Base-by-base conservation (phyloP, 1,139 yeast species). In the Sugiyamaella xylanicola region DNA sequence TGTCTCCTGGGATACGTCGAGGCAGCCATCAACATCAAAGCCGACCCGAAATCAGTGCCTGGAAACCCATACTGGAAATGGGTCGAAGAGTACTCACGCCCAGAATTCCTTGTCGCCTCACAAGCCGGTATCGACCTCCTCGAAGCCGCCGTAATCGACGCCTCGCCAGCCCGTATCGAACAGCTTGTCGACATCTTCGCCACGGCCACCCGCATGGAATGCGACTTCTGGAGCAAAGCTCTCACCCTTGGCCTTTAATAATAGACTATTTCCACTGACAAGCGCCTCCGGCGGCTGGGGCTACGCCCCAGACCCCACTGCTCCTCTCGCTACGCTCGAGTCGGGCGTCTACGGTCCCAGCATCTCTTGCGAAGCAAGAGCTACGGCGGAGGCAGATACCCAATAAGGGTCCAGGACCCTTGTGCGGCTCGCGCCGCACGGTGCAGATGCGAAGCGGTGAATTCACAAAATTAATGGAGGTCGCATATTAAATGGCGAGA, bases 1-100 rank as follows among this genome's bases (percentile, higher is more conserved):
- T 88, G 96, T 69, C 72, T 87, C 44, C 80, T 85, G 67, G 96
- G 96, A 0, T 87, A 86, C 68, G 80, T 80, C 39, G 79, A 81
- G 56, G 85, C 87, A 0, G 82, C 81, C 3, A 52, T 43, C 27
- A 56, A 56, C 46, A 56, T 62, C 19, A 41, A 56, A 36, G 59
- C 56, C 1, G 58, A 61, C 22, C 62, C 65, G 1, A 32, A 55
- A 8, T 52, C 64, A 0, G 61, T 60, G 16, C 57, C 54, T 1
- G 69, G 68, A 5, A 69, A 71, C 52, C 67, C 68, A 3, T 85
- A 82, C 65, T 74, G 74, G 57, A 69, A 75, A 7, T 87, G 95
- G 95, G 68, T 86, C 13, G 75, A 74, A 11, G 87, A 83, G 54
- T 87, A 87, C 65, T 65, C 75, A 1, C 77, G 85, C 1, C 83